These are phyloP conservation scores for Panicum virgatum DNA, from an alignment of 202 grass and related monocot species.

Conservation along the genomic window DNA sequence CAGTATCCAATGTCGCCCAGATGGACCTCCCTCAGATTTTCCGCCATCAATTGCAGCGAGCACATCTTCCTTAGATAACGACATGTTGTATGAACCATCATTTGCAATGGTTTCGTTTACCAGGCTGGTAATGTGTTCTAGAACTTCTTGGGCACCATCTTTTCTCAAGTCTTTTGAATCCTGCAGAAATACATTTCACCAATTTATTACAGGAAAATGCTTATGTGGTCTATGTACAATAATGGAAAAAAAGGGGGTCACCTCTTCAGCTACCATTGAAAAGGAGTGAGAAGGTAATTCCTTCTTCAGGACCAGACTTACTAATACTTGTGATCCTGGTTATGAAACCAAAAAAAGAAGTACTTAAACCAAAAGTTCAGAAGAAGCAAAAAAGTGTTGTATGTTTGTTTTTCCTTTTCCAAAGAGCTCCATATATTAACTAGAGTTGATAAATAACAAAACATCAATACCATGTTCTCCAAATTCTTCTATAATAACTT, in stretches of 20 bases:
- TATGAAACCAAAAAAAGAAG: conserved; percentile 15
- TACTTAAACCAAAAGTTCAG: conserved; percentile 19
- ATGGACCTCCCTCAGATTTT: conserved; percentile 81
- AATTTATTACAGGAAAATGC: conserved; percentile 21
- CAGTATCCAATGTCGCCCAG: conserved; percentile 88
- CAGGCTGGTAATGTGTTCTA: conserved; percentile 69
- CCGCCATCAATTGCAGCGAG: conserved; percentile 80
- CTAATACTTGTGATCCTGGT: conserved; percentile 79
- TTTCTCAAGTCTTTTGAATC: conserved; percentile 84
- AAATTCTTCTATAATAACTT: not conserved
- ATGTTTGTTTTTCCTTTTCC: not conserved
- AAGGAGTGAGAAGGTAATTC: conserved; percentile 63
- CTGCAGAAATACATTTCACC: conserved; percentile 34
- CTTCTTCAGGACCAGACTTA: conserved; percentile 75
- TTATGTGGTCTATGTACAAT: not conserved
- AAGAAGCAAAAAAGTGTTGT: not conserved
- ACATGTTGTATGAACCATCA: conserved; percentile 61
- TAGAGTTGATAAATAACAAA: not conserved
- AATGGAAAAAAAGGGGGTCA: conserved; percentile 28
- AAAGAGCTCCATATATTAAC: not conserved
- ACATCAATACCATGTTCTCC: not conserved
- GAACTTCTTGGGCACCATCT: conserved; percentile 60
- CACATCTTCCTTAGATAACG: conserved; percentile 70
- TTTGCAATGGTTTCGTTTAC: conserved; percentile 69
- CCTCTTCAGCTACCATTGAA: conserved; percentile 92